Evolutionary conservation across 495 filamentous ascomycete species (phyloP).

Genomic region (Penicillium lividum): DNA sequence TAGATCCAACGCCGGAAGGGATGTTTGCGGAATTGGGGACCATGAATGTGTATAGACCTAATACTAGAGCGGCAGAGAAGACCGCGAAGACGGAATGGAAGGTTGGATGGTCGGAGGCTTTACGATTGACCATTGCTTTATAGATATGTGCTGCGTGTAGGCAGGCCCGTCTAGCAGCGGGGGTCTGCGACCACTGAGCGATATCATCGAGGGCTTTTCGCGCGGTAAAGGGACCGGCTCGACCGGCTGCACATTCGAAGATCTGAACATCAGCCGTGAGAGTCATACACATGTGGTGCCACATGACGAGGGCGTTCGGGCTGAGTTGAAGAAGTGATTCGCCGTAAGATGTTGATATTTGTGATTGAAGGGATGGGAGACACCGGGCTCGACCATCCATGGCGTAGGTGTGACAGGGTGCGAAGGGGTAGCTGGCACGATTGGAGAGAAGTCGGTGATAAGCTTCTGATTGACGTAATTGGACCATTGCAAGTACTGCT

Average conservation of each 20-base stretch:
- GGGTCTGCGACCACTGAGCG: slow-evolving; percentile 51
- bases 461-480: slow-evolving; percentile 46
- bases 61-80: slow-evolving; percentile 51
- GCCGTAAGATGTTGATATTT: slow-evolving; percentile 43
- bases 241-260: slow-evolving; percentile 53
- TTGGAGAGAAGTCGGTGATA: slow-evolving; percentile 50
- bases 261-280: slow-evolving; percentile 52
- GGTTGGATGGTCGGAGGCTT: slow-evolving; percentile 49
- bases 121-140: slow-evolving; percentile 51
- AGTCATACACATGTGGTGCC: slow-evolving; percentile 57
- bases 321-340: slow-evolving; percentile 43
- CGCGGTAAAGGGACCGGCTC: slow-evolving; percentile 44
- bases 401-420: slow-evolving; percentile 47
- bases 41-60: slow-evolving; percentile 56
- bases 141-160: slow-evolving; percentile 55
- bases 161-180: slow-evolving; percentile 48
- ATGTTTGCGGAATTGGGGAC: slow-evolving; percentile 32
- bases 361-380: slow-evolving; percentile 39
- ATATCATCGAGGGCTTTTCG: slow-evolving; percentile 52
- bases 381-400: slow-evolving; percentile 46
- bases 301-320: slow-evolving; percentile 49
- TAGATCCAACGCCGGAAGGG: slow-evolving; percentile 34
- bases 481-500: slow-evolving; percentile 41
- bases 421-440: slow-evolving; percentile 42
- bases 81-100: slow-evolving; percentile 50